Base-by-base conservation (phyloP, 1,139 yeast genomes). In the Saccharomyces hybrid region DNA sequence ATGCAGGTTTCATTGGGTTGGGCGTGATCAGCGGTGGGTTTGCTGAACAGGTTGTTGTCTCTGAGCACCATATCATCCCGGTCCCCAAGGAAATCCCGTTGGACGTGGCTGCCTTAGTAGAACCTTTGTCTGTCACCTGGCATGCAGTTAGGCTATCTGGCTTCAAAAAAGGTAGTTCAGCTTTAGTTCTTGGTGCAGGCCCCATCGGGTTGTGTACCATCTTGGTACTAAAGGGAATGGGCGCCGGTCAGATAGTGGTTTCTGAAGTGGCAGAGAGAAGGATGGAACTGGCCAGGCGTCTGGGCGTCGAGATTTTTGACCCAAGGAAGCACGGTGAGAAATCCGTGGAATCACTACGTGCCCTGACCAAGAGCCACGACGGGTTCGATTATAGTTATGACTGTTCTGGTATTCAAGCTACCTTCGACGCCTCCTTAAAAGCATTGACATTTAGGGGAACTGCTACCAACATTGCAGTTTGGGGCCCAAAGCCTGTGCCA, bases 121-220 rank as follows among this genome's bases (percentile, higher is more conserved):
- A 78, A 9, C 81, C 84, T 9, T 64, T 80, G 42, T 69, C 82
- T 1, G 84, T 80, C 27, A 77, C 81, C 9, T 80, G 82, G 81
- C 84, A 78, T 54, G 81, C 81, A 4, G 77, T 76, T 5, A 66
- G 72, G 50, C 69, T 73, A 4, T 68, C 80, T 0, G 64, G 66
- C 8, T 71, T 75, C 54, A 57, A 67, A 55, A 64, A 63, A n/a
- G 79, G 78, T 7, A 69, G 71, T 27, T 63, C 73, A n/a, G 80
- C 78, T 7, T 71, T 80, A 30, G 79, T 78, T 41, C 62, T 78
- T 16, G 80, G 81, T 16, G 78, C 78, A 44, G 82, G 82, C 5
- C 80, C 82, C 7, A 78, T 78, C 60, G 82, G 82, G 1, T 66
- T 78, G 38, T 73, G 79, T n/a, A 75, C 80, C 1, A 70, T 78